These are phyloP conservation scores for Xeromyces bisporus DNA, from an alignment of 495 filamentous ascomycete genomes.

Conservation along the genomic window DNA sequence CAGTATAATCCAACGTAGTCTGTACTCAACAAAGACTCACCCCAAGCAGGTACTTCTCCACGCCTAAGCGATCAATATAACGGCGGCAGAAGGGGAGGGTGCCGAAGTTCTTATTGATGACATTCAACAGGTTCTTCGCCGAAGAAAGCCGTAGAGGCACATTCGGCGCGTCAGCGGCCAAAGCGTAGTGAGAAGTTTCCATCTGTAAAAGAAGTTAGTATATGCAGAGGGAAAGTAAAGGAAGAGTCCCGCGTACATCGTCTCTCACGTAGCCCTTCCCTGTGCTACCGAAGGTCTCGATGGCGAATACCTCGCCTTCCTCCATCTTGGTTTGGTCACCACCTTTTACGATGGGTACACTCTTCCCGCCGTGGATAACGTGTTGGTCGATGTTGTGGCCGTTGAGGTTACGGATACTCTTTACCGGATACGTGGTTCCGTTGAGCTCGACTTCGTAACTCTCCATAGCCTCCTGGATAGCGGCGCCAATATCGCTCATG, in stretches of 20 bases:
- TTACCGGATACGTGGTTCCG: conserved; percentile 63
- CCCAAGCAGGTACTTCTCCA: conserved; percentile 76
- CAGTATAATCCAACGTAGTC: no score
- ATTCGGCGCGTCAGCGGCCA: conserved; percentile 44
- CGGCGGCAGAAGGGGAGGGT: conserved; percentile 74
- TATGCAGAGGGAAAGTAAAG: neutral
- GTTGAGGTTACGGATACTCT: conserved; percentile 73
- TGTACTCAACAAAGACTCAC: no score
- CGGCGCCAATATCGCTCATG: conserved; percentile 56
- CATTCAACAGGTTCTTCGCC: conserved; percentile 64
- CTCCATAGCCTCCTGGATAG: conserved; percentile 79
- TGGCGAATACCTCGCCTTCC: conserved; percentile 83
- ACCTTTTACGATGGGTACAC: conserved; percentile 76
- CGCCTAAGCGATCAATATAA: conserved; percentile 71
- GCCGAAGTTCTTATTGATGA: conserved; percentile 86
- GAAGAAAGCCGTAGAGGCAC: conserved; percentile 52
- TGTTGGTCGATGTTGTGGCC: conserved; percentile 78
- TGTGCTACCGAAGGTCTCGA: conserved; percentile 88
- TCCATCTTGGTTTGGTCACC: conserved; percentile 78
- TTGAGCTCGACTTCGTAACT: conserved; percentile 71
- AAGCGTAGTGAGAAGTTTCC: conserved; percentile 66
- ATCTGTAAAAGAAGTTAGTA: conserved; percentile 16
- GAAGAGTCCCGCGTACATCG: conserved; percentile 35
- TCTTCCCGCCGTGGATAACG: conserved; percentile 78
- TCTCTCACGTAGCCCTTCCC: conserved; percentile 73